phyloP scores from a whole-genome alignment of 371 early-diverging fungal genomes.

The Mortierella sp. region DNA sequence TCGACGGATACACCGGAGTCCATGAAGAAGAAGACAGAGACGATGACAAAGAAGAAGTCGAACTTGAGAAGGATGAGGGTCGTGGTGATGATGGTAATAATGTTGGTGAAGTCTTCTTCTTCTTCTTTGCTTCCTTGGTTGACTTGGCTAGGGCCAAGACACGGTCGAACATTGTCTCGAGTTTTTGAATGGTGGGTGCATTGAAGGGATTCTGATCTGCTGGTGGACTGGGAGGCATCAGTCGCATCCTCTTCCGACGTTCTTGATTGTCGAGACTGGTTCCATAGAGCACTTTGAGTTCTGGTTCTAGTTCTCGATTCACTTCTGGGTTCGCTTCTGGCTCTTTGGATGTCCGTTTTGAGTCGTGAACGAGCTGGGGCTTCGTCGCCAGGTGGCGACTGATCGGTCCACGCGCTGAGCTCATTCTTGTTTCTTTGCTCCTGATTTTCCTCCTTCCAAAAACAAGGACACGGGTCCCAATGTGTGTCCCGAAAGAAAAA shows the following conservation, averaged over 20 bases:
- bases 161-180: slow-evolving; percentile 50
- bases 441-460: too few species aligned
- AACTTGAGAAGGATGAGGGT: too few species aligned
- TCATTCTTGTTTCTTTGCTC: not conserved
- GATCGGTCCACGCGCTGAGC: too few species aligned
- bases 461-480: too few species aligned
- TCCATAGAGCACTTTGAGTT: slow-evolving; percentile 16
- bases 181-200: slow-evolving; percentile 32
- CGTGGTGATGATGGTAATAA: too few species aligned
- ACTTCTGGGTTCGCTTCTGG: not conserved
- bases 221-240: slow-evolving; percentile 24
- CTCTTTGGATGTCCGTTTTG: too few species aligned
- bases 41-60: too few species aligned
- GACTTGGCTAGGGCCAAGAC: slow-evolving; percentile 39
- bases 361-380: too few species aligned
- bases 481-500: too few species aligned
- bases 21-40: too few species aligned
- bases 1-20: too few species aligned
- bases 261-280: slow-evolving; percentile 33
- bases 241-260: slow-evolving; percentile 26
- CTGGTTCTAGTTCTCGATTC: not conserved
- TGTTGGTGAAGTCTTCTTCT: too few species aligned
- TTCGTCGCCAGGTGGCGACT: not conserved
- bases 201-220: slow-evolving; percentile 42
- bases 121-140: not conserved